Evolutionary conservation across 2,329 filamentous ascomycete genomes (phyloP).

Genomic region (Pseudogymnoascus sp.): DNA sequence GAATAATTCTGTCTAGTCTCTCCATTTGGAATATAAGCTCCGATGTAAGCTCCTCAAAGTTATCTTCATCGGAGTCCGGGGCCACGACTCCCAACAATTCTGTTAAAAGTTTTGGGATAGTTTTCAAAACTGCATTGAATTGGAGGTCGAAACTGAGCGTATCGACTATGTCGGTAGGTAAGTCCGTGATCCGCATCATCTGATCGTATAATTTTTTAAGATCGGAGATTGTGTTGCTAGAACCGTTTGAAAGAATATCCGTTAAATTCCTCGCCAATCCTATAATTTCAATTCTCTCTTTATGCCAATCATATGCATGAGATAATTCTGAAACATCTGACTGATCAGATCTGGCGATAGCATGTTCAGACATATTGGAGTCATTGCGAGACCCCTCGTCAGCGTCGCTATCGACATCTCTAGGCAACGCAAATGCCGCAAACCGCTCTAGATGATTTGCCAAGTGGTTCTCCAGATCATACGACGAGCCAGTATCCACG

Average conservation of each 20-base stretch:
- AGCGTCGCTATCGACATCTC: neutral
- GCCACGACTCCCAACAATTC: neutral
- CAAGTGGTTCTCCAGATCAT: neutral
- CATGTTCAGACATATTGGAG: neutral
- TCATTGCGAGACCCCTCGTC: neutral
- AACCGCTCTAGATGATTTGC: neutral
- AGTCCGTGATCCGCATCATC: neutral
- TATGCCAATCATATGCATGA: neutral
- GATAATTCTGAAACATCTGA: neutral
- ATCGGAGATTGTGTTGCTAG: neutral
- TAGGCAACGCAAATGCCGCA: constrained; percentile 4
- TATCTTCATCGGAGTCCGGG: neutral
- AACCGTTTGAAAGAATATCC: neutral
- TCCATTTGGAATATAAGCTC: neutral
- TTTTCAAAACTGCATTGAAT: neutral
- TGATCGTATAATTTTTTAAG: neutral
- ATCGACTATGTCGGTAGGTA: neutral
- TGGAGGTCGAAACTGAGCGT: neutral
- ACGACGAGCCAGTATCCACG: neutral
- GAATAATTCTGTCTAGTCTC: neutral
- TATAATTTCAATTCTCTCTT: neutral
- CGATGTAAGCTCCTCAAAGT: neutral
- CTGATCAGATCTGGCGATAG: neutral
- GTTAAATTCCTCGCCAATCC: neutral
- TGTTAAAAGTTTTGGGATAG: neutral